Conservation (phyloP, 75 land plant genomes). For the Cupressus sempervirens region DNA sequence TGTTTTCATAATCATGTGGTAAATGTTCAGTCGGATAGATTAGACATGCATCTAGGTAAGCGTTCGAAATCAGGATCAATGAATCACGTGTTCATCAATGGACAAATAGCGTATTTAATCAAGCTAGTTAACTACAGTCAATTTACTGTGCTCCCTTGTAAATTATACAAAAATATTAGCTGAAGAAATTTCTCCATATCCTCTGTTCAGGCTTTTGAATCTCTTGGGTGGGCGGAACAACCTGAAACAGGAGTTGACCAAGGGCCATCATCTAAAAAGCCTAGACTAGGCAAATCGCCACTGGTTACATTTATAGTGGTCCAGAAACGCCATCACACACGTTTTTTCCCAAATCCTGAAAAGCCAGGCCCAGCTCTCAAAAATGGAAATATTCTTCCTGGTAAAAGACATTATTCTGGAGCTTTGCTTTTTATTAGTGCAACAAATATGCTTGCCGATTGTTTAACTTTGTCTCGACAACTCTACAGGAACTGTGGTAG, state of each 20-base stretch:
- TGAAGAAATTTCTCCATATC: neutral
- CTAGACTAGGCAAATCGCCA: constrained; percentile 9
- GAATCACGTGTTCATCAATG: neutral
- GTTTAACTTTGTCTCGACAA: neutral
- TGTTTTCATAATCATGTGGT: neutral
- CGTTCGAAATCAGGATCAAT: neutral
- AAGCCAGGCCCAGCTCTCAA: neutral
- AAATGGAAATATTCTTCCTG: constrained; percentile 28
- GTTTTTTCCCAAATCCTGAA: constrained; percentile 19
- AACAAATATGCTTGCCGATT: neutral
- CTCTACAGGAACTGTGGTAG: constrained; percentile 25
- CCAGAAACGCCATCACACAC: constrained; percentile 38
- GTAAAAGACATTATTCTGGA: constrained; percentile 5
- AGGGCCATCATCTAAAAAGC: constrained; percentile 7
- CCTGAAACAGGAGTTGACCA: neutral
- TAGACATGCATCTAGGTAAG: neutral
- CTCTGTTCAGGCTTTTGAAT: constrained; percentile 17
- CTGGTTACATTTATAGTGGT: constrained; percentile 30
- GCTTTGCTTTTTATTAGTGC: neutral
- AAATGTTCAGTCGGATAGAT: neutral
- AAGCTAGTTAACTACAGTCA: neutral
- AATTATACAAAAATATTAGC: neutral
- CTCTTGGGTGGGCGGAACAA: constrained; percentile 24
- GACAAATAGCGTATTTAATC: neutral
- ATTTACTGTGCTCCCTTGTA: neutral